phyloP scores from a whole-genome alignment of 2,329 filamentous ascomycete genomes.

The Lasiodiplodia sp. region DNA sequence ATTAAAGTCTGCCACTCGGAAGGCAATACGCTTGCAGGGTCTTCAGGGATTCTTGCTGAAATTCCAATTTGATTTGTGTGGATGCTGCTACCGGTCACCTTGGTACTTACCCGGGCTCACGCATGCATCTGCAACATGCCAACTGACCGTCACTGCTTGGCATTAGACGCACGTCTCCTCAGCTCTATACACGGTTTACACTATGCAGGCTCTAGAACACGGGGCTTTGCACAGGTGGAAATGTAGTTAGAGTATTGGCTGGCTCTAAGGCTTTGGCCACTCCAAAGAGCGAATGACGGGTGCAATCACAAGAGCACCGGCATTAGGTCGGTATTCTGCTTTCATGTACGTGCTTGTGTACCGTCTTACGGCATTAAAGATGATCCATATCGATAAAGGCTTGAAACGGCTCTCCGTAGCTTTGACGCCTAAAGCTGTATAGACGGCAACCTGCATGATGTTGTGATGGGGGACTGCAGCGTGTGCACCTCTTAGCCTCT shows the following conservation, averaged over 20 bases:
- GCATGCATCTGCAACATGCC: not conserved
- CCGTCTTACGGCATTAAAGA: slow-evolving; percentile 1
- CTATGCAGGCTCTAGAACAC: not conserved
- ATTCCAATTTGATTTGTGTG: not conserved
- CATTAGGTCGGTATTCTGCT: not conserved
- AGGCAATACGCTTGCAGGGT: not conserved
- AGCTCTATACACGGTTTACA: not conserved
- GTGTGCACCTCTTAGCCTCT: not conserved
- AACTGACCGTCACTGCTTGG: not conserved
- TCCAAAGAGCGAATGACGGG: not conserved
- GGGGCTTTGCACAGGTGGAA: not conserved
- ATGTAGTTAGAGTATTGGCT: not conserved
- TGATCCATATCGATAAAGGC: not conserved
- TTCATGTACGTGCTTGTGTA: not conserved
- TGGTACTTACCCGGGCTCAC: not conserved
- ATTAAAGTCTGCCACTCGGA: not conserved
- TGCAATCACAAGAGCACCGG: not conserved
- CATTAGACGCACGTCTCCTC: not conserved
- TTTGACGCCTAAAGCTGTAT: not conserved
- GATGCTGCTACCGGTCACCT: not conserved
- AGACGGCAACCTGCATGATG: not conserved
- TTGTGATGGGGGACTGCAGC: not conserved
- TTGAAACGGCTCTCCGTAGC: not conserved
- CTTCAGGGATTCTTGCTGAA: no score
- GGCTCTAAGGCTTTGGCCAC: not conserved